A percentile compares a stretch with the other conserved stretches of the same genome.
phyloP scores from a whole-genome alignment of 805 yeast species.

The Yamadazyma endophytica region DNA sequence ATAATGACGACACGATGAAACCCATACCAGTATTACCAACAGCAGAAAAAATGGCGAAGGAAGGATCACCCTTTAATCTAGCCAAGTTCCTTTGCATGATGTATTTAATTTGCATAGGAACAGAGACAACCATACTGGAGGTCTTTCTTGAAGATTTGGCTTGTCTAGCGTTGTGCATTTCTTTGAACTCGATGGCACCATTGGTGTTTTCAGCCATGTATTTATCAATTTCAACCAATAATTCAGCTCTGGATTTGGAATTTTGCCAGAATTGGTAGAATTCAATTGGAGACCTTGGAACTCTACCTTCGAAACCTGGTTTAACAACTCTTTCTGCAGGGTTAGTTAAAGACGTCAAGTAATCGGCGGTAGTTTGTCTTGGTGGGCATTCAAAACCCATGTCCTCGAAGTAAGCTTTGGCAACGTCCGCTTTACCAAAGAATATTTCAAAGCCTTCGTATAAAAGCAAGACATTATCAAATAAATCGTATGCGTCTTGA shows the following conservation, averaged over 20 bases:
- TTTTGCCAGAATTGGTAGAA: constrained; percentile 55
- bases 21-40: constrained; percentile 22
- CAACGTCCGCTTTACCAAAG: constrained; percentile 39
- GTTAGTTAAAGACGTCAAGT: constrained; percentile 61
- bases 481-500: constrained; percentile 43
- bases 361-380: constrained; percentile 67
- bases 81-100: constrained; percentile 5
- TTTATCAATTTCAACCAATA: constrained; percentile 38
- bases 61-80: constrained; percentile 6
- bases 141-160: constrained; percentile 28
- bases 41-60: constrained; percentile 3
- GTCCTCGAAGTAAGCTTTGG: constrained; percentile 45
- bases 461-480: constrained; percentile 43
- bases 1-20: constrained; percentile 56
- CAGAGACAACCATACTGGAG: constrained; percentile 5
- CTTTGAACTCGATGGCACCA: constrained; percentile 14
- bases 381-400: constrained; percentile 62
- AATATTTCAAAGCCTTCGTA: constrained; percentile 45
- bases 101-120: constrained; percentile 6
- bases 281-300: constrained; percentile 54
- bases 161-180: constrained; percentile 33
- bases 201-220: constrained; percentile 8
- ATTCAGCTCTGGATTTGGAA: constrained; percentile 45
- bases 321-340: constrained; percentile 53
- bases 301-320: constrained; percentile 46